Base-by-base conservation (phyloP, 2,329 filamentous ascomycete genomes). In the Dactylonectria macrodidyma region DNA sequence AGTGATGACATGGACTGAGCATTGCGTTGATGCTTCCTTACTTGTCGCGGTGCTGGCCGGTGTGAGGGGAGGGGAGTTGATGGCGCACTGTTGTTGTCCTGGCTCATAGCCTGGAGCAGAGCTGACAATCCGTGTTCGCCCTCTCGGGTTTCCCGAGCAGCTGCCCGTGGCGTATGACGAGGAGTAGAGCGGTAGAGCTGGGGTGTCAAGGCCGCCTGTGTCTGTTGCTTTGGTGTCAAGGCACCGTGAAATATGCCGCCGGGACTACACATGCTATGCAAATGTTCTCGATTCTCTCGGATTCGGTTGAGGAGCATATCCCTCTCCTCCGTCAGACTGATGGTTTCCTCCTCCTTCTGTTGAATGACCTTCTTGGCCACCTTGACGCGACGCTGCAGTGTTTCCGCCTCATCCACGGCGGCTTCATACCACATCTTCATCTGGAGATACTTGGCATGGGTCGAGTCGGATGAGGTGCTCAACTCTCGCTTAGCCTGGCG, bases 221-320 rank as follows among this genome's bases (percentile, higher is more conserved):
- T 62, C 14, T 87, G 79, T 70, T 85, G 80, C 82, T 86, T 82
- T 71, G 91, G 90, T 2, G 89, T 90, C 66, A 91, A 82, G 65
- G 90, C 86, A 65, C 88, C 84, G 67, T 92, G 88, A 63, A 90
- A 90, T 38, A 89, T 88, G 58, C 89, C 90, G 14, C 92, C 92
- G 2, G 93, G 93, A 74, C 93, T 92, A 76, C 93, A 91, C 56
- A 97, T 88, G 77, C 88, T 88, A 66, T 93, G 93, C 74, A 97
- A 91, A 77, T 97, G 95, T 77, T 97, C 93, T 69, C 95, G 87
- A 77, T 97, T 97, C 79, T 97, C 94, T 48, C 93, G 90, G 71
- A 98, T 97, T 22, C 95, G 91, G 69, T 91, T 93, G 66, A 95
- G 89, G 58, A 98, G 86, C 78, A 93, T 88, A 46, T 90, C 86